phyloP scores from a whole-genome alignment of 2,329 filamentous ascomycete species.

The Colletotrichum tabaci region DNA sequence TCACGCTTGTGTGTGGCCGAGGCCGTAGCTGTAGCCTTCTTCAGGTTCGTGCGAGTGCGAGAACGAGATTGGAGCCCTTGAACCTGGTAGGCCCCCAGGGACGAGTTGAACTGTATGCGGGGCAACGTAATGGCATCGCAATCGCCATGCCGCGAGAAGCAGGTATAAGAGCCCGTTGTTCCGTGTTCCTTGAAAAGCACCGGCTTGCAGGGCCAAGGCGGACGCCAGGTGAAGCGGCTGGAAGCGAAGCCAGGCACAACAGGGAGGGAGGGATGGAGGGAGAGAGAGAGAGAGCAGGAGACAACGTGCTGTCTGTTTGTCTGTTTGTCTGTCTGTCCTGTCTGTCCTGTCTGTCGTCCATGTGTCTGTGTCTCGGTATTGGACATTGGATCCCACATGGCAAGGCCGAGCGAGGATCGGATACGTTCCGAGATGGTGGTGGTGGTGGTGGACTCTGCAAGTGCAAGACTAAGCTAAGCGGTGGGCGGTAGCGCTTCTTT shows the following conservation, averaged over 20 bases:
- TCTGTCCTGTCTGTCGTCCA: no score
- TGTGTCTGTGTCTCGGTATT: neutral
- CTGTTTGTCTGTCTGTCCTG: no score
- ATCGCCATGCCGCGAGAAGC: neutral
- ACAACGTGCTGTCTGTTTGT: neutral
- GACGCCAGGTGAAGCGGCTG: neutral
- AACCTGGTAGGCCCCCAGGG: neutral
- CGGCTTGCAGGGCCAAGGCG: no score
- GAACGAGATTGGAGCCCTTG: constrained; percentile 5
- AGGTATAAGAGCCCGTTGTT: no score
- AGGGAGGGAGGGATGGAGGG: neutral
- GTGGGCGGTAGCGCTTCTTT: neutral
- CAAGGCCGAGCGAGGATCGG: constrained; percentile 3
- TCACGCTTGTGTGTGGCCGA: constrained; percentile 1
- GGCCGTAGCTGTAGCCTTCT: neutral
- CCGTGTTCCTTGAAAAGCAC: no score
- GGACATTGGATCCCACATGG: constrained; percentile 5
- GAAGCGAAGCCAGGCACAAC: neutral
- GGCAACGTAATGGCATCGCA: neutral
- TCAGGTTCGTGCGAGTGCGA: constrained; percentile 1
- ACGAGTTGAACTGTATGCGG: neutral
- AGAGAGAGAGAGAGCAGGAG: neutral
- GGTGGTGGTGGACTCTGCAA: neutral
- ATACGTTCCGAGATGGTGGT: constrained; percentile 1
- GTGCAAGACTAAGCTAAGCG: neutral